Conservation (phyloP, 768 basidiomycete genomes). For the Amanita jacksonii region DNA sequence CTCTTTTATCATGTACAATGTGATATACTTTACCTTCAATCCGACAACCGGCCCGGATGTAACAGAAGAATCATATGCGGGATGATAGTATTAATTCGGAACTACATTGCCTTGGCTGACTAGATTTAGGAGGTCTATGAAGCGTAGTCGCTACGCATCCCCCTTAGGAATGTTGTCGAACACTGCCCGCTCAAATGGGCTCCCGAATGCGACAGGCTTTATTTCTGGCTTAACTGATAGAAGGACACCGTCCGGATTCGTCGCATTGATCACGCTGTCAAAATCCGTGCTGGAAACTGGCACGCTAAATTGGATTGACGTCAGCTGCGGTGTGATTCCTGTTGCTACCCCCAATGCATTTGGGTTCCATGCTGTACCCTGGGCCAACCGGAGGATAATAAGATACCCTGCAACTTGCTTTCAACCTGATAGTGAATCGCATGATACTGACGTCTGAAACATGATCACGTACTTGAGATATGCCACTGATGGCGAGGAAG, state of each 20-base stretch:
- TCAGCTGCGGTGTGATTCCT: not conserved
- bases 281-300: not conserved
- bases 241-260: not conserved
- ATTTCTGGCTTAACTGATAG: too few species aligned
- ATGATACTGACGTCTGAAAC: not conserved
- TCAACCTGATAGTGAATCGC: slow-evolving; percentile 13
- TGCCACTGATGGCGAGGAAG: slow-evolving; percentile 25
- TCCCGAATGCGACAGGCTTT: too few species aligned
- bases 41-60: too few species aligned
- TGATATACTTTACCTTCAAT: too few species aligned
- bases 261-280: not conserved
- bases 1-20: too few species aligned
- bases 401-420: slow-evolving; percentile 39
- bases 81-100: too few species aligned
- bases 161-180: too few species aligned
- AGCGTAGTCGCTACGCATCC: too few species aligned
- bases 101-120: too few species aligned
- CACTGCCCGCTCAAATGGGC: too few species aligned
- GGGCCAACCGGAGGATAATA: slow-evolving; percentile 36
- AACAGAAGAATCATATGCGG: too few species aligned
- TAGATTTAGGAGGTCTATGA: too few species aligned
- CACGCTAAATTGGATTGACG: not conserved
- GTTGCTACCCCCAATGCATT: not conserved
- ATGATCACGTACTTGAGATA: slow-evolving; percentile 23
- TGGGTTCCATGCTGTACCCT: slow-evolving; percentile 33